Percentiles rank a stretch among this genome's conserved stretches.
These are phyloP conservation scores for Phialophora macrospora DNA, from an alignment of 2,329 filamentous ascomycete species.

Conservation along the genomic window DNA sequence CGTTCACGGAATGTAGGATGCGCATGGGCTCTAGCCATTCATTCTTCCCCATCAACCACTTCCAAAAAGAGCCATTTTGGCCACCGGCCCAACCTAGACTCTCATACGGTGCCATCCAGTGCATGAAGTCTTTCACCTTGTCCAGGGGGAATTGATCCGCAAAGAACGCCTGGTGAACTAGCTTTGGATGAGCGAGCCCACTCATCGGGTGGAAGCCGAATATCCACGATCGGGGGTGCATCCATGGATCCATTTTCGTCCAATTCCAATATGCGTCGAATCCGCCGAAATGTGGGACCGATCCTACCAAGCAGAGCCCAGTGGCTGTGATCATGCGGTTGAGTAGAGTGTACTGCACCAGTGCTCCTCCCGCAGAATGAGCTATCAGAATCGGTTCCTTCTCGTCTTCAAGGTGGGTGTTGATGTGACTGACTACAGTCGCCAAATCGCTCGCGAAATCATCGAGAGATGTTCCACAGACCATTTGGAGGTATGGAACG, in stretches of 20 bases:
- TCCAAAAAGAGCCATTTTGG: slow-evolving; percentile 3
- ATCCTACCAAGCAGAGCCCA: slow-evolving; percentile 2
- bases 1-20: background rate
- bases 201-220: background rate
- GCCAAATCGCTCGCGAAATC: slow-evolving; percentile 2
- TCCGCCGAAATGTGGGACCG: background rate
- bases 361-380: slow-evolving; percentile 2
- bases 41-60: slow-evolving; percentile 3
- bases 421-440: background rate
- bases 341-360: background rate
- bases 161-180: background rate
- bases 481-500: background rate
- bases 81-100: background rate
- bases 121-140: background rate
- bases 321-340: background rate
- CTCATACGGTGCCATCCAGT: slow-evolving; percentile 5
- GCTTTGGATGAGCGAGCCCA: background rate
- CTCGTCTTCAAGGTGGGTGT: background rate
- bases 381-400: slow-evolving; percentile 4
- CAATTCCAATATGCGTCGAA: slow-evolving; percentile 1
- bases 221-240: background rate
- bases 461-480: background rate
- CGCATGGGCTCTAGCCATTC: background rate
- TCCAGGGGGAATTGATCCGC: background rate
- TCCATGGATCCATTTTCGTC: slow-evolving; percentile 6